phyloP scores from a whole-genome alignment of 805 yeast genomes.

The Ogataea haglerorum region DNA sequence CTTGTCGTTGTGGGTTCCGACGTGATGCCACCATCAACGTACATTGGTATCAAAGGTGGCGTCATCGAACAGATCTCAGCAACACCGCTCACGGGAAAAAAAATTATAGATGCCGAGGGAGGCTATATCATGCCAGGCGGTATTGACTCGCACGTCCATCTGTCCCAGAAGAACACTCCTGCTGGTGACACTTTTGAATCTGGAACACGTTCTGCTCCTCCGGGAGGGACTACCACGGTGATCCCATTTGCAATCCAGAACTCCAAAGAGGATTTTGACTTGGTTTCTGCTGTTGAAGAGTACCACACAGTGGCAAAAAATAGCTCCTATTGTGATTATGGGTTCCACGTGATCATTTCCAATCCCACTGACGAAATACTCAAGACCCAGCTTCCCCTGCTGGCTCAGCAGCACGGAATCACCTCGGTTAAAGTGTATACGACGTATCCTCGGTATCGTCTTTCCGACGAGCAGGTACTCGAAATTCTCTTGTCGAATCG shows the following conservation, averaged over 20 bases:
- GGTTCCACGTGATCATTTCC: constrained; percentile 43
- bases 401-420: constrained; percentile 36
- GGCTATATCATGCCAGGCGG: constrained; percentile 51
- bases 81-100: constrained; percentile 17
- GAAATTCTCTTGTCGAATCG: constrained; percentile 38
- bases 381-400: constrained; percentile 30
- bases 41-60: constrained; percentile 36
- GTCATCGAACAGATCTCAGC: constrained; percentile 17
- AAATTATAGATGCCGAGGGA: constrained; percentile 41
- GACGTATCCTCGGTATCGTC: constrained; percentile 42
- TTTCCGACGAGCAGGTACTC: constrained; percentile 40
- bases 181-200: constrained; percentile 43
- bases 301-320: constrained; percentile 33
- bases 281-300: constrained; percentile 21
- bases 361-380: constrained; percentile 20
- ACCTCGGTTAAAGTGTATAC: constrained; percentile 43
- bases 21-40: constrained; percentile 31
- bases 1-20: constrained; percentile 31
- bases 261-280: constrained; percentile 28
- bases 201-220: constrained; percentile 44
- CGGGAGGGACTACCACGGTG: constrained; percentile 50
- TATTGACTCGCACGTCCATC: constrained; percentile 48
- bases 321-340: constrained; percentile 43
- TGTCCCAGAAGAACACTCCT: constrained; percentile 40
- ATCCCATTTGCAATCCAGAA: constrained; percentile 45